Evolutionary conservation across 805 yeast genomes (phyloP).

Genomic region (Lipomyces orientalis): DNA sequence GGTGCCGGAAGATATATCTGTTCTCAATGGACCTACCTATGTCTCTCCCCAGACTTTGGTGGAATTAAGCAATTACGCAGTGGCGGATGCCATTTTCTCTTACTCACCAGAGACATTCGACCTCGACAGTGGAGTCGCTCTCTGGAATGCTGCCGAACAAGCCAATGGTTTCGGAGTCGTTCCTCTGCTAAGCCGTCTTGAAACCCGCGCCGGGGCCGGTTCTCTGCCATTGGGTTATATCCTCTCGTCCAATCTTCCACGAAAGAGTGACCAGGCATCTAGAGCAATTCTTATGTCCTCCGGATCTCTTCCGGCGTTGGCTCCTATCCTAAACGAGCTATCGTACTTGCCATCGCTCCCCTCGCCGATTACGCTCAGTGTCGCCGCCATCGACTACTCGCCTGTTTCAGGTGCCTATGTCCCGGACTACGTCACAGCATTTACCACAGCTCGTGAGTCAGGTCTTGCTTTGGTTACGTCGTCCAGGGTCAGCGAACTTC

Average conservation of each 20-base stretch:
- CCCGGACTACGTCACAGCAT: constrained; percentile 67
- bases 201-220: constrained; percentile 85
- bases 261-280: constrained; percentile 39
- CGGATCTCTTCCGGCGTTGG: constrained; percentile 70
- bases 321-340: constrained; percentile 56
- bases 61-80: constrained; percentile 40
- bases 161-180: constrained; percentile 60
- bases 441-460: constrained; percentile 65
- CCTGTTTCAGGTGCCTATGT: constrained; percentile 55
- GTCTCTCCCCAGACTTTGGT: constrained; percentile 35
- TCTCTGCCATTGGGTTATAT: constrained; percentile 76
- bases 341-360: constrained; percentile 46
- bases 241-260: constrained; percentile 30
- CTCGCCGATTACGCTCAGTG: constrained; percentile 70
- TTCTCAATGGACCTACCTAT: constrained; percentile 33
- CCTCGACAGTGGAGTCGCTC: constrained; percentile 61
- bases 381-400: constrained; percentile 79
- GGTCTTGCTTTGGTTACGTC: constrained; percentile 75
- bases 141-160: constrained; percentile 64
- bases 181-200: constrained; percentile 62
- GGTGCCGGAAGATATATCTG: constrained; percentile 23
- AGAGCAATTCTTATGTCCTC: constrained; percentile 66
- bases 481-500: constrained; percentile 64
- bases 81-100: constrained; percentile 55
- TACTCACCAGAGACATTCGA: constrained; percentile 70